Base-by-base conservation (phyloP, 768 basidiomycete genomes). In the Ephemerocybe angulata region DNA sequence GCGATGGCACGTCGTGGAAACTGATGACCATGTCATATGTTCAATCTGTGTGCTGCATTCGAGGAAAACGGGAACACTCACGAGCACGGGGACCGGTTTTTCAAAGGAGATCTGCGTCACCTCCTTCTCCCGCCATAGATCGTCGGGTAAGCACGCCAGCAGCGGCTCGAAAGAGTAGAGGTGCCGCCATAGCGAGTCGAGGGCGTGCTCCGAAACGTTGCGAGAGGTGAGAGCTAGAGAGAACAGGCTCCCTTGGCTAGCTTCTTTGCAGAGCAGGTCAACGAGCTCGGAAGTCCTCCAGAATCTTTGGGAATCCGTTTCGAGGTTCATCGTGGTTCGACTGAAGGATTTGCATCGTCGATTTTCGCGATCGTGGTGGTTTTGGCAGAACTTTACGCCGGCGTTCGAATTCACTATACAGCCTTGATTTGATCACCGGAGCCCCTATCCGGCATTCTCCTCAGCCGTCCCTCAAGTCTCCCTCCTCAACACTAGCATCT, bases 131-230 rank as follows among this genome's bases (percentile, higher is more conserved):
- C 22, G 19, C 40, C 40, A 46, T 25, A 46, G 10, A 25, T 27
- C 44, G 8, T 24, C 21, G 11, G 60, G 58, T n/a, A 62, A 37
- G 17, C 58, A 53, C 10, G 19, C 53, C 5, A 59, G 25, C n/a
- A 62, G 55, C 29, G 60, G 60, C 52, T 53, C 46, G 15, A 62
- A 37, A 1, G 49, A 52, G 5, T 42, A 47, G 7, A 62, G 38
- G 11, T 38, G 44, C 15, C 47, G 19, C 60, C 60, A 62, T 29
- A 62, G 48, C 11, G 35, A 17, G 19, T 57, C 50, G n/a, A 59
- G 56, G 24, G 60, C 55, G 1, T 52, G 55, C 25, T 57, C 58
- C 12, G 41, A 28, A 24, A 62, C 53, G 6, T 40, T 25, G 3
- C 31, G 33, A 25, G 48, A 58, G 5, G 54, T 56, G 13, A 40